These are phyloP conservation scores for Escovopsis sp. DNA, from an alignment of 2,329 filamentous ascomycete genomes.

Conservation along the genomic window DNA sequence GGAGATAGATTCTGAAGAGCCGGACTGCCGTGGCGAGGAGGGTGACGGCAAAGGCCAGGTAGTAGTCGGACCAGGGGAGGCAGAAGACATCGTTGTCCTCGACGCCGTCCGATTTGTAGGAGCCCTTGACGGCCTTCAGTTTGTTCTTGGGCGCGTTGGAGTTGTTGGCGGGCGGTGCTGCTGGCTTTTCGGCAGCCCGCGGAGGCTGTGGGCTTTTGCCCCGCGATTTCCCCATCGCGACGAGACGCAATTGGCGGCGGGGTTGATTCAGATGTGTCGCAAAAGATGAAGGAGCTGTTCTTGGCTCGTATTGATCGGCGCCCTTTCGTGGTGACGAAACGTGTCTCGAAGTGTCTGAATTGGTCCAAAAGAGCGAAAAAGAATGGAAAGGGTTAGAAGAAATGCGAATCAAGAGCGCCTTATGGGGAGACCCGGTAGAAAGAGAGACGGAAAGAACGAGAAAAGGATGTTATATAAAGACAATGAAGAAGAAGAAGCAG, in stretches of 20 bases:
- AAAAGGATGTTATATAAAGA: conserved; percentile 2
- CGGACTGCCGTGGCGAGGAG: conserved; percentile 65
- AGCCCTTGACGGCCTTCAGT: conserved; percentile 26
- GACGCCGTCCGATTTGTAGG: conserved; percentile 67
- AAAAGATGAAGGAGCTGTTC: not conserved
- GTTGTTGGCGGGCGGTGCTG: conserved; percentile 2
- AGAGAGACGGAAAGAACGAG: conserved; percentile 1
- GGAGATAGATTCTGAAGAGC: conserved; percentile 91
- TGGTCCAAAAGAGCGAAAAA: conserved; percentile 4
- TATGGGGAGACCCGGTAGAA: too few species aligned
- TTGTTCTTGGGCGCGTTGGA: conserved; percentile 16
- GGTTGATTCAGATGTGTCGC: not conserved
- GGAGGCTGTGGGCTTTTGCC: conserved; percentile 23
- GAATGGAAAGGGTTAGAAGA: too few species aligned
- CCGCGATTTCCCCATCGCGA: conserved; percentile 21
- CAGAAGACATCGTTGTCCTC: conserved; percentile 85
- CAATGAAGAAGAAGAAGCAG: conserved; percentile 4
- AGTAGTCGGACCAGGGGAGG: conserved; percentile 71
- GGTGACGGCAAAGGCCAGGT: conserved; percentile 58
- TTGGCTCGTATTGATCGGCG: not conserved
- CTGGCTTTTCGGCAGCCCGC: conserved; percentile 9
- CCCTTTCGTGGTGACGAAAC: not conserved
- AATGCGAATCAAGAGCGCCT: too few species aligned
- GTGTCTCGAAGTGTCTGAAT: conserved; percentile 1
- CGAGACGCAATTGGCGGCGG: conserved; percentile 1